Evolutionary conservation across 805 yeast species (phyloP).

Genomic region (Candida germanica): DNA sequence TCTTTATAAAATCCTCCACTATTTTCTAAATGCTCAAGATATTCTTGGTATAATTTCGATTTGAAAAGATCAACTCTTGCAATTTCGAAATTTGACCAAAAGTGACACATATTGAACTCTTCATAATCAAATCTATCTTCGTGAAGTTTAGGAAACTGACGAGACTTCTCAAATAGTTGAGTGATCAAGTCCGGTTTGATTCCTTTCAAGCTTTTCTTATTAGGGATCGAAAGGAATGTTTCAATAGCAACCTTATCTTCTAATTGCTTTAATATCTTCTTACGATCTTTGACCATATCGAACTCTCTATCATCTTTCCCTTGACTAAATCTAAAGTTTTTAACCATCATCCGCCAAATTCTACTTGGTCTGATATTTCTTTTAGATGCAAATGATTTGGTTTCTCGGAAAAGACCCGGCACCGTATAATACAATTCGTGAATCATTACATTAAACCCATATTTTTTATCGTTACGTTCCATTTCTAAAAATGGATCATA

Average conservation of each 20-base stretch:
- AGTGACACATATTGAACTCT: conserved; percentile 77
- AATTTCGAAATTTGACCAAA: conserved; percentile 93
- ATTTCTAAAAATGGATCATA: conserved; percentile 88
- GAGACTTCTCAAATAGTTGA: conserved; percentile 37
- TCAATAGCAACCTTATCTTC: conserved; percentile 26
- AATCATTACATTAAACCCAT: conserved; percentile 81
- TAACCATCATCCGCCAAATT: conserved; percentile 67
- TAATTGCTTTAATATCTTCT: conserved; percentile 24
- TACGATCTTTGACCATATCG: conserved; percentile 17
- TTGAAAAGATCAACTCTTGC: conserved; percentile 77
- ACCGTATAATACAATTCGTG: conserved; percentile 78
- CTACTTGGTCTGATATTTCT: conserved; percentile 47
- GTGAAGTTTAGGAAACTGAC: conserved; percentile 22
- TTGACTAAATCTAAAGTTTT: conserved; percentile 20
- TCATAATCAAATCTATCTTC: conserved; percentile 64
- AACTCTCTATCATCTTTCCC: conserved; percentile 23
- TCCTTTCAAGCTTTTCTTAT: conserved; percentile 21
- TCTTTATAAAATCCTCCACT: conserved; percentile 85
- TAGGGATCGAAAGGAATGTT: conserved; percentile 17
- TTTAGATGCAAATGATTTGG: conserved; percentile 58
- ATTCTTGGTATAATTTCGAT: conserved; percentile 60
- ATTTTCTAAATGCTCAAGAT: conserved; percentile 64
- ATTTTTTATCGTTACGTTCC: conserved; percentile 64
- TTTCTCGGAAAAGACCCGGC: conserved; percentile 74
- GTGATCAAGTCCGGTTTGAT: conserved; percentile 29